These are phyloP conservation scores for Gossypium anomalum DNA, from an alignment of 345 rosid species.

Conservation along the genomic window DNA sequence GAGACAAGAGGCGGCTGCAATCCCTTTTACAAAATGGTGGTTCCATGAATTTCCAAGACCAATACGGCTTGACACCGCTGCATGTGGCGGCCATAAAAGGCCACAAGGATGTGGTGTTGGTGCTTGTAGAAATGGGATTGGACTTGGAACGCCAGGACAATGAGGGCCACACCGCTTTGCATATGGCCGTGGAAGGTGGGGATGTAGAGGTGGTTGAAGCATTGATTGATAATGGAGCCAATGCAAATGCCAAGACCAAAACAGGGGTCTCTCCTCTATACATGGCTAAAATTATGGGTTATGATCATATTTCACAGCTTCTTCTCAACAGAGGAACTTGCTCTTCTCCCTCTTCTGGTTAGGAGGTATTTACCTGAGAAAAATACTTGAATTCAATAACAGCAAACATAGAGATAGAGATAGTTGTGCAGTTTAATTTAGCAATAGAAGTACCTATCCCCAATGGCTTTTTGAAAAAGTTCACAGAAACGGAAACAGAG, in stretches of 20 bases:
- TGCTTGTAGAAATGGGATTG: constrained; percentile 33
- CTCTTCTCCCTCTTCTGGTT: not conserved
- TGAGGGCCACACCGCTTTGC: constrained; percentile 48
- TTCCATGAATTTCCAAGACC: constrained; percentile 29
- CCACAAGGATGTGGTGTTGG: constrained; percentile 26
- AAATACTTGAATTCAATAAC: no score
- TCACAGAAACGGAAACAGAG: no score
- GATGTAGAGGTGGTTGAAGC: constrained; percentile 34
- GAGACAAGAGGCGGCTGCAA: constrained; percentile 25
- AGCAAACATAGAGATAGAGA: no score
- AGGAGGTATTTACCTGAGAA: no score
- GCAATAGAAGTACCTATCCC: no score
- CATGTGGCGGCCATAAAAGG: constrained; percentile 55
- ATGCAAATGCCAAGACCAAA: constrained; percentile 31
- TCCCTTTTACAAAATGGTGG: constrained; percentile 27
- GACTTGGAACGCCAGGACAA: constrained; percentile 36
- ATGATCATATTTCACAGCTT: constrained; percentile 23
- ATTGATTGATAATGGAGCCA: constrained; percentile 38
- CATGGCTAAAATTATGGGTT: constrained; percentile 38
- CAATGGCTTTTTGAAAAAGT: no score
- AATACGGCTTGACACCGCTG: constrained; percentile 42
- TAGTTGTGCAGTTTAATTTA: no score
- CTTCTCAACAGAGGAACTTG: constrained; percentile 27
- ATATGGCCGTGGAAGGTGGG: constrained; percentile 51
- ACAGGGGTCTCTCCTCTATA: constrained; percentile 37